Base-by-base conservation (phyloP, 2,329 filamentous ascomycete genomes). In the Colletotrichum sojae region DNA sequence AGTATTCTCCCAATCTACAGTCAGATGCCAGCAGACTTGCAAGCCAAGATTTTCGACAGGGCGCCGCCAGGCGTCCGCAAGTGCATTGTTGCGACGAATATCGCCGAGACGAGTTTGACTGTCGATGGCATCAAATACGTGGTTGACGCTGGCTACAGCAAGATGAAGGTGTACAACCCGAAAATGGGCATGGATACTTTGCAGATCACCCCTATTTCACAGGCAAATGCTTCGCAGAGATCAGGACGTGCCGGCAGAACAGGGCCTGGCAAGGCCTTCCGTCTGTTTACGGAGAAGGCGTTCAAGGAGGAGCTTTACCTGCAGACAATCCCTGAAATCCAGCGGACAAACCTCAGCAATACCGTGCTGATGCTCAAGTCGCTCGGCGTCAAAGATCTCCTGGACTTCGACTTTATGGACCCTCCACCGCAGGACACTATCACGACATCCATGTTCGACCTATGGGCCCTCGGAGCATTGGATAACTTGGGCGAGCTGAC, bases 61-160 rank as follows among this genome's bases (percentile, higher is more conserved):
- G 96, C 97, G 2, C 86, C 93, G 2, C 92, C 95, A 0, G 96
- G 96, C 1, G 95, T 97, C 5, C 91, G 96, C 67, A 99, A 99
- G 78, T 97, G 97, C 75, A 97, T 99, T 72, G 95, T 99, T 48
- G 96, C 97, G 1, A 99, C 96, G 39, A 99, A 99, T 76, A 99
- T 99, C 80, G 96, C 96, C 2, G 96, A 99, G 80, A 99, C 96
- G 0, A 97, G 94, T 85, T 85, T 99, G 82, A 99, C 96, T 0
- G 96, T 99, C 6, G 96, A 99, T 77, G 96, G 96, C 73, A 99
- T 99, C 81, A 98, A 98, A 92, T 99, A 97, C 76, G 96, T 99
- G 22, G 96, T 99, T 5, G 96, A 99, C 78, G 91, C 94, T 2
- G 96, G 96, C 0, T 99, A 95, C 80, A 97, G 94, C 2, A 99